Conservation (phyloP, 495 filamentous ascomycete species). For the Aspergillus ostianus region DNA sequence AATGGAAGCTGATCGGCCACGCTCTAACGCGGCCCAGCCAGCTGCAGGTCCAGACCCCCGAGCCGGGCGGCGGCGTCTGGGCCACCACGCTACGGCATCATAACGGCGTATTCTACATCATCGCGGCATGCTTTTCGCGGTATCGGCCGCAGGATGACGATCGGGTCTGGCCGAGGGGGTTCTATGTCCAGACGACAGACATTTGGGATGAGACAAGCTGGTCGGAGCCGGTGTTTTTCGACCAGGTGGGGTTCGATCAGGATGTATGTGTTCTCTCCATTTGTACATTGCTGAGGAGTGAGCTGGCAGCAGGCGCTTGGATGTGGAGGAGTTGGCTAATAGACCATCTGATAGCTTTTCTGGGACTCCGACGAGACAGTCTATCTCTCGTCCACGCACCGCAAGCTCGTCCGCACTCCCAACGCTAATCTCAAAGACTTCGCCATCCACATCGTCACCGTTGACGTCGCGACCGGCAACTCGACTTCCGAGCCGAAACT, state of each 20-base stretch:
- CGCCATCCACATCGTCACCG: constrained; percentile 38
- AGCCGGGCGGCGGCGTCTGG: constrained; percentile 49
- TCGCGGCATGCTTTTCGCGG: constrained; percentile 40
- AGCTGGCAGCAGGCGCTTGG: background rate
- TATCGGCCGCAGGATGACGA: constrained; percentile 45
- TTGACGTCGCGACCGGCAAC: constrained; percentile 36
- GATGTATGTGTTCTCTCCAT: constrained; percentile 32
- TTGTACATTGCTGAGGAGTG: background rate
- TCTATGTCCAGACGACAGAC: constrained; percentile 46
- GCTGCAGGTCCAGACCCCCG: constrained; percentile 58
- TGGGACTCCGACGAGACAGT: constrained; percentile 42
- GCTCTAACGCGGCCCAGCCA: constrained; percentile 59
- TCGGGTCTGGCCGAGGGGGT: constrained; percentile 45
- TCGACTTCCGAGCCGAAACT: constrained; percentile 36
- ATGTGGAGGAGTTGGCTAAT: background rate
- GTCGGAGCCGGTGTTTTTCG: constrained; percentile 51
- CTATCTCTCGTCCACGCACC: constrained; percentile 39
- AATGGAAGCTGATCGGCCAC: constrained; percentile 50
- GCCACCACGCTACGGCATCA: constrained; percentile 44
- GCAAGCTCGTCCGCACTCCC: constrained; percentile 30
- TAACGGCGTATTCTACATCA: constrained; percentile 38
- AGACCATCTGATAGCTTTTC: constrained; percentile 23
- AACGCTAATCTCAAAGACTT: constrained; percentile 34
- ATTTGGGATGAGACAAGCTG: constrained; percentile 47
- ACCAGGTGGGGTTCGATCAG: constrained; percentile 47